Conservation (phyloP, 257 asterid species). For the Nicotiana sylvestris region DNA sequence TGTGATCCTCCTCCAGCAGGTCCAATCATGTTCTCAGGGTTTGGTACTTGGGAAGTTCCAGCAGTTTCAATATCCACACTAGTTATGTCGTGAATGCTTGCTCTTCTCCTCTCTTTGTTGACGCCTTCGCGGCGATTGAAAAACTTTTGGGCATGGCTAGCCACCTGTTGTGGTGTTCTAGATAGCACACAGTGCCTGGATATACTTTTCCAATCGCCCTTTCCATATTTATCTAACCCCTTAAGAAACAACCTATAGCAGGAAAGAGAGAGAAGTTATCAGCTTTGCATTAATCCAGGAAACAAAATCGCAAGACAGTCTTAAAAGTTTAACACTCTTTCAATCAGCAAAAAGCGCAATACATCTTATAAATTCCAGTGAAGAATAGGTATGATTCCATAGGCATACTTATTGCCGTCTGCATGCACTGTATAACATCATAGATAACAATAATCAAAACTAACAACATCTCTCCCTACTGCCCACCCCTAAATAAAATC, state of each 20-base stretch:
- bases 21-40: neutral
- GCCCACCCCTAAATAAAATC: neutral
- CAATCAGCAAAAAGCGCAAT: neutral
- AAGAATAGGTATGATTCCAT: neutral
- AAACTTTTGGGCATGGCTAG: conserved; percentile 1
- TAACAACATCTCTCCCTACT: neutral
- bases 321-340: neutral
- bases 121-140: neutral
- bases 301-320: neutral
- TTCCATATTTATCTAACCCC: neutral
- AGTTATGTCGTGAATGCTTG: conserved; percentile 7
- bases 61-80: conserved; percentile 10
- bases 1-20: neutral
- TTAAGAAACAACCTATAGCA: neutral
- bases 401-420: neutral
- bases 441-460: neutral
- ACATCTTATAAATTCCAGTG: neutral
- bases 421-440: neutral
- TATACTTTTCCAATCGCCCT: conserved; percentile 12
- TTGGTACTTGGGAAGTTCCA: conserved; percentile 11
- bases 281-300: neutral
- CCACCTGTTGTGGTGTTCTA: conserved; percentile 2
- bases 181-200: conserved; percentile 4
- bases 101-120: neutral
- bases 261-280: conserved; percentile 4